Evolutionary conservation across 148 eudicot genomes (phyloP), one percentile per base, ranked within the genome.

Genomic region (Silene latifolia): DNA sequence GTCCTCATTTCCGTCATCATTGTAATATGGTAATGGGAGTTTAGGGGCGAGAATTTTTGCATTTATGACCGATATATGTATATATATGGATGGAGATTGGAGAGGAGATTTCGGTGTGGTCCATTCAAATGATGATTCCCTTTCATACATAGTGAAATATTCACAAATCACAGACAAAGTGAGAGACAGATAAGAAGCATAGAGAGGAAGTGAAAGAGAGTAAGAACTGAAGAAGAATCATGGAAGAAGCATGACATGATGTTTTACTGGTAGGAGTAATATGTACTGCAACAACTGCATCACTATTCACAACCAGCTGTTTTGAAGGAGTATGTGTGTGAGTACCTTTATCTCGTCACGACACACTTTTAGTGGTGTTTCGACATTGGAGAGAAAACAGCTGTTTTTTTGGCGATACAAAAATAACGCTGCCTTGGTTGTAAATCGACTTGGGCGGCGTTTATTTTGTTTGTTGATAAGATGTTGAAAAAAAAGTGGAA

Each of bases 41-140:
- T 21, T 20, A 57, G 2, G 23, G 35, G 5, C 13, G 21, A 18
- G 15, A 46, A 47, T 8, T 66, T 39, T 35, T 35, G 51, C 69
- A 35, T 66, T 66, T 18, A n/a, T 17, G 48, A 66, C 51, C 0
- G 8, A 39, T 39, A 39, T 39, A 6, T 39, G 0, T 39, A 39
- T 39, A 39, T 39, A 6, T 39, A 1, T 39, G 44, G 44, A 39
- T 39, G 44, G 72, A 78, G 78, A 77, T 4, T 39, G 44, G 72
- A 78, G 78, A 77, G 64, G 80, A 81, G 69, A n/a, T 59, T 80
- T 76, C 71, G 78, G 78, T 68, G 82, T 86, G 86, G 86, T 67
- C 82, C 74, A 46, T 21, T 58, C 39, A 18, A 46, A 46, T 20
- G 58, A 69, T 69, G 68, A 59, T 61, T 80, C 63, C 63, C 68